phyloP scores from a whole-genome alignment of 495 filamentous ascomycete species.

The Astrothelium subdiscretum region DNA sequence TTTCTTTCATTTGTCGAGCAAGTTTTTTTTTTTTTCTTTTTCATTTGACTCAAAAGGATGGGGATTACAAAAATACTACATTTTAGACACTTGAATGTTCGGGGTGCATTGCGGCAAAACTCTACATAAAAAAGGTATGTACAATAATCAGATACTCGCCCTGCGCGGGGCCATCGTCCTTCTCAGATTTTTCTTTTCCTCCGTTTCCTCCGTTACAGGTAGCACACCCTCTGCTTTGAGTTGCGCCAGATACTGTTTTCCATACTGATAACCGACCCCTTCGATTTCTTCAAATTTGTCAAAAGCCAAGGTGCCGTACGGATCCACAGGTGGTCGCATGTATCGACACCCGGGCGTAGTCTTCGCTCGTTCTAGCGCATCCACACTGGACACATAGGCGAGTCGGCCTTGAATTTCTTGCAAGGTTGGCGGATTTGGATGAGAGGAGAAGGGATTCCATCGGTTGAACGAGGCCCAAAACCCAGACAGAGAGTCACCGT shows the following conservation, averaged over 20 bases:
- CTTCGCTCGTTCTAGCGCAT: slow-evolving; percentile 90
- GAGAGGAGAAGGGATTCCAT: slow-evolving; percentile 87
- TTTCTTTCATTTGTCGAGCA: too few relatives aligned
- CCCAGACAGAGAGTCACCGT: slow-evolving; percentile 89
- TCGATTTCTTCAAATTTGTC: slow-evolving; percentile 97
- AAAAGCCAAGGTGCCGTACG: slow-evolving; percentile 91
- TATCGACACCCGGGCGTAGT: slow-evolving; percentile 77
- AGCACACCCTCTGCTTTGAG: slow-evolving; percentile 66
- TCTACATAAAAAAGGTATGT: background rate
- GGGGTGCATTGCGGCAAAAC: background rate
- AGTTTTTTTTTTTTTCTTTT: background rate
- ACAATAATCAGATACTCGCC: slow-evolving; percentile 60
- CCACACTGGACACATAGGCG: slow-evolving; percentile 86
- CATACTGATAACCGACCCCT: slow-evolving; percentile 73
- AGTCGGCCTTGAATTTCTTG: slow-evolving; percentile 91
- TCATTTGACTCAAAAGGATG: too few relatives aligned
- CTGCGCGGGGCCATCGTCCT: slow-evolving; percentile 88
- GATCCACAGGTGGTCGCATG: slow-evolving; percentile 89
- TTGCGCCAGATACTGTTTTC: slow-evolving; percentile 61
- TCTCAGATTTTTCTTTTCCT: slow-evolving; percentile 78
- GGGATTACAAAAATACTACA: too few relatives aligned
- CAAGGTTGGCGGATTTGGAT: slow-evolving; percentile 84
- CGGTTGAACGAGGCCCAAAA: slow-evolving; percentile 88
- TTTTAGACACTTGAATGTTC: too few relatives aligned
- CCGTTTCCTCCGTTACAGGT: slow-evolving; percentile 58